Evolutionary conservation across 345 rosid species (phyloP), one percentile per base, ranked within the genome.

Genomic region (Pseudoturritis turrita): DNA sequence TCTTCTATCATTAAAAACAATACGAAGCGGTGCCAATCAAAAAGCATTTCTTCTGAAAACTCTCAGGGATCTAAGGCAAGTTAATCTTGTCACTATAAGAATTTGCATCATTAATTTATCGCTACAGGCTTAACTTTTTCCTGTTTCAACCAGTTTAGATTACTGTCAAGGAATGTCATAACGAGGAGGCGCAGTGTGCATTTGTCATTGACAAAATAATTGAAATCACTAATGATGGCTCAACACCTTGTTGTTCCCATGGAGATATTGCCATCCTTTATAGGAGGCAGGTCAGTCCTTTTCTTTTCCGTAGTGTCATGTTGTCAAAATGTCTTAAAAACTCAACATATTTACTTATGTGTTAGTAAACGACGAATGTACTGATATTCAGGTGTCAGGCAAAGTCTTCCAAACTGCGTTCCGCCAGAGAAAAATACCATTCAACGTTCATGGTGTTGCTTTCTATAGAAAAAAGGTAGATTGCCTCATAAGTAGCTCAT

Each of bases 401-500:
- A 93, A 84, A 83, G 72, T 81, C 49, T 89, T 93, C 68, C 98
- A 93, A 82, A 79, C 73, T 52, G 85, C 87, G 29, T 88, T 90
- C 68, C 96, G 97, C 14, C 86, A 87, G 67, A 87, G 98, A 78
- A 93, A 86, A 73, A 85, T 93, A 81, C 98, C 98, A 44, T 93
- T 93, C 75, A 93, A 93, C 37, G 68, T 84, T 80, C 98, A 93
- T 72, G 97, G 97, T 56, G 96, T 90, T 35, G 97, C 97, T 69
- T 87, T 90, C 76, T 93, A 93, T 72, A 84, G 98, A 82, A 93
- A 90, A 84, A 90, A 93, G 98, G 98, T 87, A 44, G 52, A 22
- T 64, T 50, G 45, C 52, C 66, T 76, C 47, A 62, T 63, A 28
- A 23, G 10, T 61, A 52, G 11, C 51, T 51, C 62, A 37, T 67